Evolutionary conservation across 345 rosid species (phyloP), one percentile per base, ranked within the genome.

Genomic region (Ceriops decandra): DNA sequence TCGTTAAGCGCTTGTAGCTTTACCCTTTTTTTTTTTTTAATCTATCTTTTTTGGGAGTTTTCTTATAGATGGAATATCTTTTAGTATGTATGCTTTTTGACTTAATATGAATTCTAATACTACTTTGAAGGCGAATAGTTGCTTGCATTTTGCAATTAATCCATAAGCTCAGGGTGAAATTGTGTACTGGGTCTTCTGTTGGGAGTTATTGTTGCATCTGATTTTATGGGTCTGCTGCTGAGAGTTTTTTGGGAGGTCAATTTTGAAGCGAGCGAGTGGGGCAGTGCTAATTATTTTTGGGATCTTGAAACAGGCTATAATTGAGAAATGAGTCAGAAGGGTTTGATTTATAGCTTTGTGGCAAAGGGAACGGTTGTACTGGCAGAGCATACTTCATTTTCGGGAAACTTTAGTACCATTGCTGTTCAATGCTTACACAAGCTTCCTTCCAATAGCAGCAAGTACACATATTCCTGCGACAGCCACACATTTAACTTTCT

Each of bases 401-500:
- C 98, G 0, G 99, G 99, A 60, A 95, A 95, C 80, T 95, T 95
- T 63, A 92, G 99, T 82, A 92, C 99, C 77, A 80, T 95, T 62
- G 99, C 98, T 46, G 96, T 95, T 74, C 99, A 95, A 47, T 95
- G 99, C 72, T 85, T 95, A 21, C 99, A 91, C 83, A 95, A 85
- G 84, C 89, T 92, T 61, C 93, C 99, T 57, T 83, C 91, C 1
- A 86, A 84, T 79, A 92, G 98, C 83, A 90, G 87, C 98, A 95
- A 95, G 86, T 90, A 82, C 75, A 90, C 97, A 6, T 95, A 85
- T 75, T 90, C 99, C 20, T 90, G 97, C 24, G 99, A 95, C 46
- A 92, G 90, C 28, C 89, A 89, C 81, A 92, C 98, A 9, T 95
- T 95, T 74, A 92, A 95, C 85, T 92, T 88, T 82, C 92, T 91